These are phyloP conservation scores for Omphalea diandra DNA, from an alignment of 441 rosid species.

Conservation along the genomic window DNA sequence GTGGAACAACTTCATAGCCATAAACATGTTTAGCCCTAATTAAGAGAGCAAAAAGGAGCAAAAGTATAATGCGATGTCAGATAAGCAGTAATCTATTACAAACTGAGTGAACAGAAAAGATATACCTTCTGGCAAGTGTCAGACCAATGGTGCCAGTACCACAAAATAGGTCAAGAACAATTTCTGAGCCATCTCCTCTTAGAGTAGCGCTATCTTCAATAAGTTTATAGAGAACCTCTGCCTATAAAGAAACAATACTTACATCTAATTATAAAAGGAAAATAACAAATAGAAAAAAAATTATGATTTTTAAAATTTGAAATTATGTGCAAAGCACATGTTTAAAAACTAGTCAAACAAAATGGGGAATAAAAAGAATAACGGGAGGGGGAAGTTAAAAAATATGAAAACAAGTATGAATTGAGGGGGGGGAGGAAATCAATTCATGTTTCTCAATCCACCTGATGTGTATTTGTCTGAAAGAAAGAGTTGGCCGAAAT, in stretches of 20 bases:
- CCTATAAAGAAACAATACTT: slow-evolving; percentile 42
- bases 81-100: not conserved
- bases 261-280: too few relatives aligned
- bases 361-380: slow-evolving; percentile 1
- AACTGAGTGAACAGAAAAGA: slow-evolving; percentile 9
- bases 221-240: slow-evolving; percentile 83
- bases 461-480: slow-evolving; percentile 93
- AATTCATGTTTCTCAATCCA: slow-evolving; percentile 22
- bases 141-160: slow-evolving; percentile 96
- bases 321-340: too few relatives aligned
- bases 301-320: too few relatives aligned
- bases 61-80: not conserved
- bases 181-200: slow-evolving; percentile 84
- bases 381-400: not conserved
- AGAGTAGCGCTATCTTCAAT: slow-evolving; percentile 81
- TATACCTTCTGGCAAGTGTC: slow-evolving; percentile 77
- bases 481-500: slow-evolving; percentile 98
- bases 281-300: too few relatives aligned
- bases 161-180: slow-evolving; percentile 90
- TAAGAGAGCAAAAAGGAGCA: slow-evolving; percentile 13
- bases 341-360: too few relatives aligned
- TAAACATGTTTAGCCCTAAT: slow-evolving; percentile 82
- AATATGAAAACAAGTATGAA: slow-evolving; percentile 3
- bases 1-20: slow-evolving; percentile 94
- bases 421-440: slow-evolving; percentile 1